Percentiles rank a stretch among this genome's conserved stretches.
phyloP scores from a whole-genome alignment of 139 green algal genomes.

The Zygnema cylindricum region DNA sequence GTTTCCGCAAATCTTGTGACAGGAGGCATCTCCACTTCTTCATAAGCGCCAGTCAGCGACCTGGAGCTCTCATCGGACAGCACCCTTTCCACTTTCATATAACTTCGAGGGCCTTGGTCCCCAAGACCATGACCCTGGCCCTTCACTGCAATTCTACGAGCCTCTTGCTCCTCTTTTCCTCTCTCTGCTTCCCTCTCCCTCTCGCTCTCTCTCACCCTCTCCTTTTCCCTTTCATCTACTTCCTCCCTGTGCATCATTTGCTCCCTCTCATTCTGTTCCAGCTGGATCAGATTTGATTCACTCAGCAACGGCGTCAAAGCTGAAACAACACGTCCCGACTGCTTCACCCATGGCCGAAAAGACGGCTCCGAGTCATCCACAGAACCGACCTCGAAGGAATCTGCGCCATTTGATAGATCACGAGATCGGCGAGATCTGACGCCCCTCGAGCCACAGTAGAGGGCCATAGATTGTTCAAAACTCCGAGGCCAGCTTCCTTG shows the following conservation, averaged over 20 bases:
- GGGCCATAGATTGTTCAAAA: conserved; percentile 8
- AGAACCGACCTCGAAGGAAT: background rate
- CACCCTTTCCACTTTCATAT: background rate
- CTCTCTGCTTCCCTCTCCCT: too few species aligned
- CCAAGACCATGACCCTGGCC: too few species aligned
- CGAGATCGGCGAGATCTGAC: background rate
- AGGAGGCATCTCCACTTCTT: background rate
- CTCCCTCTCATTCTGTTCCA: background rate
- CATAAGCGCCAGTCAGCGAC: background rate
- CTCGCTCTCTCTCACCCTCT: too few species aligned
- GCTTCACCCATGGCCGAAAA: conserved; percentile 8
- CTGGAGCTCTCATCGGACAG: background rate
- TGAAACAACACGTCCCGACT: background rate
- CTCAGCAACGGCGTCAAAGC: background rate
- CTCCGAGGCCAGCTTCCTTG: conserved; percentile 3
- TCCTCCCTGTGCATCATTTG: background rate
- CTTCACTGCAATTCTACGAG: too few species aligned
- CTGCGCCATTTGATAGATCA: background rate
- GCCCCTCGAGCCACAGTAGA: background rate
- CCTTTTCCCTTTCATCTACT: too few species aligned
- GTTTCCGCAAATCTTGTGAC: conserved; percentile 22
- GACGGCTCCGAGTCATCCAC: background rate
- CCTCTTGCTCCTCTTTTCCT: too few species aligned
- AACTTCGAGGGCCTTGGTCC: too few species aligned
- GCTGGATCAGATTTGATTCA: background rate